phyloP scores from a whole-genome alignment of 768 basidiomycete genomes.

The Tulasnella calospora region DNA sequence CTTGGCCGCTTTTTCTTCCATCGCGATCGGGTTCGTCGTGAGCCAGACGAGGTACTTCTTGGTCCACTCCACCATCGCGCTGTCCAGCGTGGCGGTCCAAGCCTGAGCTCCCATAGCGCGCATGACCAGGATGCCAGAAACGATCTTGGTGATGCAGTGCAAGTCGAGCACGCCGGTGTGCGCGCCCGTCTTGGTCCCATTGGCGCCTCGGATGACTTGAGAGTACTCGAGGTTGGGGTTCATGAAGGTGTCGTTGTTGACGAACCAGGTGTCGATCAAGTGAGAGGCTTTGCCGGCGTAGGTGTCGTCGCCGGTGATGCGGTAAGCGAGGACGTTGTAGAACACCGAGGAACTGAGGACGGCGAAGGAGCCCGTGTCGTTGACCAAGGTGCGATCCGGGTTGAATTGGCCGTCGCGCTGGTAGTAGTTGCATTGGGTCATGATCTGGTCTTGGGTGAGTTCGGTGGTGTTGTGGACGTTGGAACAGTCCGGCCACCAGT shows the following conservation, averaged over 20 bases:
- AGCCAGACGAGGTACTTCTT: constrained; percentile 33
- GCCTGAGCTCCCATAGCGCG: constrained; percentile 26
- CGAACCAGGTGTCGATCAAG: constrained; percentile 56
- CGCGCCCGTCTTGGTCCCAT: constrained; percentile 31
- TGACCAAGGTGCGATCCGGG: constrained; percentile 56
- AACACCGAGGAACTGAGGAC: constrained; percentile 53
- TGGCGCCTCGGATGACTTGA: constrained; percentile 42
- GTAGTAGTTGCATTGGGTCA: constrained; percentile 55
- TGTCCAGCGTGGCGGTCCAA: constrained; percentile 32
- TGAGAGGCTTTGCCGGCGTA: constrained; percentile 45
- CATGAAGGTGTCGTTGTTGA: constrained; percentile 53
- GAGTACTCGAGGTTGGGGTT: constrained; percentile 55
- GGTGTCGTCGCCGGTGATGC: constrained; percentile 40
- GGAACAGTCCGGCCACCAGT: constrained; percentile 52
- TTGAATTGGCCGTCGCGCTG: constrained; percentile 58
- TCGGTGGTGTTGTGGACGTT: constrained; percentile 54
- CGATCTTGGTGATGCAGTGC: constrained; percentile 31
- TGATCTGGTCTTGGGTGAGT: constrained; percentile 51
- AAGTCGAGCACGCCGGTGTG: constrained; percentile 35
- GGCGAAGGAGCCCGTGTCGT: constrained; percentile 54
- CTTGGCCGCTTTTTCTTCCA: constrained; percentile 27
- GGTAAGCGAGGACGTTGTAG: constrained; percentile 57
- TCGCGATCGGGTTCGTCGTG: constrained; percentile 20
- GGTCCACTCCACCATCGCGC: constrained; percentile 31
- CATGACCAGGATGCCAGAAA: constrained; percentile 32